Conservation (phyloP, 257 asterid genomes). For the Prunella vulgaris region DNA sequence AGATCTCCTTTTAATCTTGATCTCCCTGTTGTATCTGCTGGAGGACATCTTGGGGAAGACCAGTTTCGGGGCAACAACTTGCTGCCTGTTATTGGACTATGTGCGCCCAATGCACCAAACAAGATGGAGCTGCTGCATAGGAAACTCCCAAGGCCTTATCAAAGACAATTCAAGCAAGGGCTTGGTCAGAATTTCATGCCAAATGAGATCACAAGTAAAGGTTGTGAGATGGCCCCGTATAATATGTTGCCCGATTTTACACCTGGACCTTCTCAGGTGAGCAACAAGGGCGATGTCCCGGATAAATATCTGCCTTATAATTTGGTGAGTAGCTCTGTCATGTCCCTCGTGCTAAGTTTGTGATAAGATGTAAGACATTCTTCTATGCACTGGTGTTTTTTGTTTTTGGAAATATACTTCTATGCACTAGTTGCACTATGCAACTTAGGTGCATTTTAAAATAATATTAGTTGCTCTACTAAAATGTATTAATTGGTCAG, state of each 20-base stretch:
- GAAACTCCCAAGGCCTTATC: slow-evolving; percentile 35
- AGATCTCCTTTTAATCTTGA: slow-evolving; percentile 32
- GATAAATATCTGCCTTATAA: slow-evolving; percentile 41
- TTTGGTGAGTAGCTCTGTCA: slow-evolving; percentile 39
- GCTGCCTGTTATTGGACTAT: slow-evolving; percentile 51
- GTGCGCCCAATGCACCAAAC: slow-evolving; percentile 64
- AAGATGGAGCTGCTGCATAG: slow-evolving; percentile 30
- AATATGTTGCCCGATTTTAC: slow-evolving; percentile 33
- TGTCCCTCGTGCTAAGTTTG: slow-evolving; percentile 2
- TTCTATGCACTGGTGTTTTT: no score
- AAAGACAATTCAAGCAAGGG: slow-evolving; percentile 44
- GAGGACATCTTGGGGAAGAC: slow-evolving; percentile 33
- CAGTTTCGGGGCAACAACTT: slow-evolving; percentile 31
- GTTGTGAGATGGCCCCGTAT: slow-evolving; percentile 28
- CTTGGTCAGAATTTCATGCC: slow-evolving; percentile 32
- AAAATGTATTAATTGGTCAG: neutral
- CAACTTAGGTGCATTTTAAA: neutral
- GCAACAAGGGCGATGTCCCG: slow-evolving; percentile 29
- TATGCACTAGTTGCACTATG: neutral
- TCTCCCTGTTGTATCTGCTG: slow-evolving; percentile 32
- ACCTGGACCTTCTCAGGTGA: slow-evolving; percentile 37
- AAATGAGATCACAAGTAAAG: slow-evolving; percentile 28
- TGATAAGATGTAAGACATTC: neutral
- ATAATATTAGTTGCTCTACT: no score
- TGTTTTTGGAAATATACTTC: no score